Evolutionary conservation across 306 rosid genomes (phyloP), one percentile per base, ranked within the genome.

Genomic region (Sindora glabra): DNA sequence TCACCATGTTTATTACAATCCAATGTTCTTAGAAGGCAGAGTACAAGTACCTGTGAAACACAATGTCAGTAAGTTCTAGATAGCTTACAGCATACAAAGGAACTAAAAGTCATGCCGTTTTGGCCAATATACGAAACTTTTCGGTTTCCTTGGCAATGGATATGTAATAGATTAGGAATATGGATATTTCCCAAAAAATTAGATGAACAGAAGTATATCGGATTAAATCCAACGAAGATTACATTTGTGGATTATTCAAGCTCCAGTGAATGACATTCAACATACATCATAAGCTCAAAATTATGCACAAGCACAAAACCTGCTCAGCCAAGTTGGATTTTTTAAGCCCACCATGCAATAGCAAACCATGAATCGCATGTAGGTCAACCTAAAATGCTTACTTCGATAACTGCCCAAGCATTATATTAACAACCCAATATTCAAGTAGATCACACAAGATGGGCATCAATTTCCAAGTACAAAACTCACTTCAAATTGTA

Each of bases 1-100:
- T 62, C 48, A 77, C 82, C 82, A 77, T 72, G 44, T 61, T 75
- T 59, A 39, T 69, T 15, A 69, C 26, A 57, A 52, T 52, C 37
- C 76, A 64, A 16, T 51, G 36, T 44, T 30, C 55, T 25, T 44
- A 44, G n/a, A 48, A 42, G 26, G 40, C 67, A 38, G 19, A 41
- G 27, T 64, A 30, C 17, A 53, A 68, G 13, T 16, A 69, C 69
- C 76, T 75, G 69, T 22, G 18, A 44, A 58, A 59, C 22, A 69
- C 50, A 44, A 70, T 62, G 54, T 16, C 50, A 26, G 39, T 19
- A 37, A 47, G 6, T 32, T 23, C 47, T 19, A 65, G 51, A 21
- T 39, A 18, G 24, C 49, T 39, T 34, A 26, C 3, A n/a, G n/a
- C n/a, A n/a, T n/a, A n/a, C n/a, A n/a, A n/a, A n/a, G n/a, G n/a